A percentile compares a stretch with the other conserved stretches of the same genome.
Evolutionary conservation across 1,284 basidiomycete species (phyloP).

Genomic region (Ceratobasidium sp.): DNA sequence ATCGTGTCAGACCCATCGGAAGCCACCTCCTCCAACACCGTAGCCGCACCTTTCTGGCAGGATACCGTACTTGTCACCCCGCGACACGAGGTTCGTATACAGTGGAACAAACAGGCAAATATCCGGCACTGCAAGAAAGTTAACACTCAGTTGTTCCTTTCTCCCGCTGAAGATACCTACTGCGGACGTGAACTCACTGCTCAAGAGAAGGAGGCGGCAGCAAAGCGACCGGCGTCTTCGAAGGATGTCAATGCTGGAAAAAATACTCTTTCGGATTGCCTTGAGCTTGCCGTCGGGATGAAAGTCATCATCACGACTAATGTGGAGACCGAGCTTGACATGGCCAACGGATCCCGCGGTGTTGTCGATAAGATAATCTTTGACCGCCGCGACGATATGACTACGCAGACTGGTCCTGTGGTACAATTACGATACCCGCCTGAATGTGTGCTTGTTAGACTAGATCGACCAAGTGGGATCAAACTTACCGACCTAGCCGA

Average conservation of each 20-base stretch:
- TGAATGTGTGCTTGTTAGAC: slow-evolving; percentile 54
- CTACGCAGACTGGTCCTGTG: too few species aligned
- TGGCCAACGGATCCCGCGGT: slow-evolving; percentile 27
- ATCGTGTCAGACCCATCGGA: slow-evolving; percentile 45
- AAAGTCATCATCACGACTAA: slow-evolving; percentile 42
- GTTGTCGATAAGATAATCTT: too few species aligned
- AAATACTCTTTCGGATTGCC: not conserved
- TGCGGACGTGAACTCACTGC: not conserved
- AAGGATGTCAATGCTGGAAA: not conserved
- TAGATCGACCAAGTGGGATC: slow-evolving; percentile 49
- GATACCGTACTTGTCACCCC: not conserved
- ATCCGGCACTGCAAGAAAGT: not conserved
- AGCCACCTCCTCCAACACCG: slow-evolving; percentile 43
- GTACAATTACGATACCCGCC: too few species aligned
- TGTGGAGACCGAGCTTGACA: slow-evolving; percentile 42
- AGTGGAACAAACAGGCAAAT: not conserved
- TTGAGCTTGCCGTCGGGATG: slow-evolving; percentile 4
- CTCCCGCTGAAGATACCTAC: not conserved
- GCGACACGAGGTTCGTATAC: not conserved
- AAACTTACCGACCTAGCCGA: slow-evolving; percentile 50
- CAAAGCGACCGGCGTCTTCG: not conserved
- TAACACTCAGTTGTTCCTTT: not conserved
- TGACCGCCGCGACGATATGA: too few species aligned
- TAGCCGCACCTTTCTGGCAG: not conserved
- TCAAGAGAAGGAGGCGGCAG: not conserved